Conservation (phyloP, 768 basidiomycete species). For the Cystobasidium onofrii region DNA sequence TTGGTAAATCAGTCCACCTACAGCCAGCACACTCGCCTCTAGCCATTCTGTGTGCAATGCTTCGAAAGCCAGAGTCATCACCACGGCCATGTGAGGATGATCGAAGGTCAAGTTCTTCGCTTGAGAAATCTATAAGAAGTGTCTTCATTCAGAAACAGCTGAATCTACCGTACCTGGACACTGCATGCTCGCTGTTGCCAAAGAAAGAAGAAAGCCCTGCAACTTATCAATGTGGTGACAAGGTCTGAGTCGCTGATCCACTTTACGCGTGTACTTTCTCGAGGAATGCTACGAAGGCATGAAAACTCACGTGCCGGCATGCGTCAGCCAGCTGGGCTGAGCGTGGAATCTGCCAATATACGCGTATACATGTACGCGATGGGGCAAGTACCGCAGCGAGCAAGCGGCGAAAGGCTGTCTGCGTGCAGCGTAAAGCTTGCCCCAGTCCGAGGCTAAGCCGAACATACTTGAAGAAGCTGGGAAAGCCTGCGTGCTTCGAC, state of each 20-base stretch:
- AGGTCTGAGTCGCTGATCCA: neutral
- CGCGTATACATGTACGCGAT: neutral
- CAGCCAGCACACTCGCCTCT: too few species aligned
- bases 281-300: neutral
- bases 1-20: too few species aligned
- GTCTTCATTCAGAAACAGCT: neutral
- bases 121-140: too few species aligned
- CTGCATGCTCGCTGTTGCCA: neutral
- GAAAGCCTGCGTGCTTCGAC: neutral
- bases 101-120: too few species aligned
- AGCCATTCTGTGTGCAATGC: too few species aligned
- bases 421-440: neutral
- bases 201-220: too few species aligned
- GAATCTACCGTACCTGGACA: neutral
- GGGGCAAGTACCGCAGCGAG: neutral
- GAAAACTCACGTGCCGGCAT: neutral
- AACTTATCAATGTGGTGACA: neutral
- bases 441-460: neutral
- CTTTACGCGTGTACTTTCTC: neutral
- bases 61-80: too few species aligned
- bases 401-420: neutral
- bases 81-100: too few species aligned
- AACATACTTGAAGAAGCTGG: neutral
- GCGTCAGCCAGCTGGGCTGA: neutral
- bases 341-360: neutral